These are phyloP conservation scores for Colletotrichum tabaci DNA, from an alignment of 2,329 filamentous ascomycete species.

Conservation along the genomic window DNA sequence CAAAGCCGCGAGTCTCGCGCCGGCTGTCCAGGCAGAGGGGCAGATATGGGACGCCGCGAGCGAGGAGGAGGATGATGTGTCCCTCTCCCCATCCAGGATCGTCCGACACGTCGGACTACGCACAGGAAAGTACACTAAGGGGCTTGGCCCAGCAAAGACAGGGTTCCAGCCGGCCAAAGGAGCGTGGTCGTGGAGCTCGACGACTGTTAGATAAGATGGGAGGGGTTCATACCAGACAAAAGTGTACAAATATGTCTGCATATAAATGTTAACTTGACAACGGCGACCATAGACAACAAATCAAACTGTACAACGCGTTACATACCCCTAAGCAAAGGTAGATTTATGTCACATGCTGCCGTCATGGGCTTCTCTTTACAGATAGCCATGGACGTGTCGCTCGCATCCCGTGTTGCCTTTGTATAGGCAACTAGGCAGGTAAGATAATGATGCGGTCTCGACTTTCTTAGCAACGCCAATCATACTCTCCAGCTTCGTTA, in stretches of 20 bases:
- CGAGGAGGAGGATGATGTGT: background rate
- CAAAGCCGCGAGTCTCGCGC: conserved; percentile 6
- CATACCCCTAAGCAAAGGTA: background rate
- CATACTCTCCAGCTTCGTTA: background rate
- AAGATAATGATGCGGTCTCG: no score
- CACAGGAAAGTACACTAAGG: background rate
- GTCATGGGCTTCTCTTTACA: background rate
- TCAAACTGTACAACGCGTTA: conserved; percentile 2
- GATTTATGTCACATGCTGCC: background rate
- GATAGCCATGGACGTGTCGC: no score
- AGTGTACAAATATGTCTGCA: conserved; percentile 23
- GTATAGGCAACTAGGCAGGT: no score
- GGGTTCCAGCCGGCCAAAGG: background rate
- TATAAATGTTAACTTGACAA: conserved; percentile 21
- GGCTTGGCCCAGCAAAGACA: background rate
- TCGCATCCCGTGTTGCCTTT: background rate
- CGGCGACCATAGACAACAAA: background rate
- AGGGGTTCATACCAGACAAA: background rate
- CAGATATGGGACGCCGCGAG: background rate
- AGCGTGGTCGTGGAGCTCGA: conserved; percentile 12
- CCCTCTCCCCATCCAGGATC: background rate
- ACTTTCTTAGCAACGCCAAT: no score
- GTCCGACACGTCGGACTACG: background rate
- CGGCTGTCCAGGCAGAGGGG: conserved; percentile 1
- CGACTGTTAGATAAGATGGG: conserved; percentile 8